phyloP scores from a whole-genome alignment of 1,139 yeast species.

The Chernovozyma sophiae-reginae region DNA sequence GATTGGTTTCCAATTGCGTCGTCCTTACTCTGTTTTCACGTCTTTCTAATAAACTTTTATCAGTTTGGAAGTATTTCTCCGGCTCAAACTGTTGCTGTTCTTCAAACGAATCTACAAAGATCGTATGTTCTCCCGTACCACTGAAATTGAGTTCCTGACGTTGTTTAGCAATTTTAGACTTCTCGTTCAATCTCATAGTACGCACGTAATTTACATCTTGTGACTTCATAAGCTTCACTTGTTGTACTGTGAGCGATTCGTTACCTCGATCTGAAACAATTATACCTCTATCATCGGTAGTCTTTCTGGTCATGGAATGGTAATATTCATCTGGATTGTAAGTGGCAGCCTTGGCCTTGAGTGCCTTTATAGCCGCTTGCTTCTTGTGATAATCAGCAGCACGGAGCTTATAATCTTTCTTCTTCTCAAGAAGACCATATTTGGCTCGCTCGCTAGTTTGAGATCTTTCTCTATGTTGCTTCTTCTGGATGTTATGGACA shows the following conservation, averaged over 20 bases:
- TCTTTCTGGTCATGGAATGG: conserved; percentile 78
- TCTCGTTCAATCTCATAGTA: conserved; percentile 68
- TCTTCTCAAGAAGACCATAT: conserved; percentile 87
- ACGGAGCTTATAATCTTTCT: conserved; percentile 87
- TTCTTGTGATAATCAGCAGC: conserved; percentile 87
- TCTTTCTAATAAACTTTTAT: conserved; percentile 54
- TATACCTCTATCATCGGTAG: conserved; percentile 67
- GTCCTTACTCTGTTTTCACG: conserved; percentile 69
- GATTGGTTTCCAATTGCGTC: conserved; percentile 48
- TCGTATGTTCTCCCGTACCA: conserved; percentile 71
- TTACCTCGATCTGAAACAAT: conserved; percentile 63
- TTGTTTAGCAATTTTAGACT: conserved; percentile 58
- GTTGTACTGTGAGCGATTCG: conserved; percentile 63
- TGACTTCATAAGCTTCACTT: conserved; percentile 76
- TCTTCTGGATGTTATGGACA: conserved; percentile 88
- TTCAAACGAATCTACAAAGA: conserved; percentile 67
- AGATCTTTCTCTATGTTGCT: conserved; percentile 91
- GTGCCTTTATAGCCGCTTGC: conserved; percentile 75
- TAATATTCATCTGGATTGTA: conserved; percentile 96
- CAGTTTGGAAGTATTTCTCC: conserved; percentile 66
- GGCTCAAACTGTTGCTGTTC: conserved; percentile 60
- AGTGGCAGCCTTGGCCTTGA: conserved; percentile 65
- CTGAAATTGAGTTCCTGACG: conserved; percentile 51
- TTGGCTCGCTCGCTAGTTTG: conserved; percentile 72
- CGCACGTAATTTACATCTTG: conserved; percentile 86